Base-by-base conservation (phyloP, 148 eudicot species). In the Fallopia convolvulus region DNA sequence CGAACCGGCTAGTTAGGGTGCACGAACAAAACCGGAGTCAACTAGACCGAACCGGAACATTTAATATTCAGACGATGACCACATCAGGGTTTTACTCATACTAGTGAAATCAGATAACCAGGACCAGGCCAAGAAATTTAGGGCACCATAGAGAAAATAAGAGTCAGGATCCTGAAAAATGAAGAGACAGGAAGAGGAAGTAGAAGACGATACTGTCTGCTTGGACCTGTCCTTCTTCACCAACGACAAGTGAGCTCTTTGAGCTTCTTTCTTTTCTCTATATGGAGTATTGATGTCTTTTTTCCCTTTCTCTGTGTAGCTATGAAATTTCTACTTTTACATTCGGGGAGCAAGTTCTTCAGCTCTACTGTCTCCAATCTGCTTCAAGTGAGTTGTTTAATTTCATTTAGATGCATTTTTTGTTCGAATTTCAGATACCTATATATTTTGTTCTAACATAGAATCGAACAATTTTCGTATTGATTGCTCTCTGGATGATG, bases 271-370 rank as follows among this genome's bases (percentile, higher is more conserved):
- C 15, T 21, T 9, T n/a, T 30, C 58, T 15, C 58, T 50, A 5
- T 48, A 0, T 14, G 6, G 2, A 30, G 18, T n/a, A 39, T 58
- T 77, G 13, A 61, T 70, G 63, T 13, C n/a, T 3, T n/a, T 68
- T 71, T 72, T 6, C 18, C 9, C 39, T 18, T 75, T 14, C 23
- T 55, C 3, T 40, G 32, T 85, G 83, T 88, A 93, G 98, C 79
- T 93, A 93, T 79, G 82, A 91, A 84, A 79, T 93, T 12, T 89
- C 97, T 12, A 90, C 89, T 15, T 94, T 94, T 76, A 90, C 89
- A 70, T 94, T 90, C 84, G 97, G 97, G 70, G 84, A 92, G 77
- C 89, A 94, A 76, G 92, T 92, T 84, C 92, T 94, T 84, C 78
- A 94, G 82, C 88, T 94, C 30, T 83, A 82, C 26, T 92, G 97